Base-by-base conservation (phyloP, 2,329 filamentous ascomycete genomes). In the Cadophora sp. region DNA sequence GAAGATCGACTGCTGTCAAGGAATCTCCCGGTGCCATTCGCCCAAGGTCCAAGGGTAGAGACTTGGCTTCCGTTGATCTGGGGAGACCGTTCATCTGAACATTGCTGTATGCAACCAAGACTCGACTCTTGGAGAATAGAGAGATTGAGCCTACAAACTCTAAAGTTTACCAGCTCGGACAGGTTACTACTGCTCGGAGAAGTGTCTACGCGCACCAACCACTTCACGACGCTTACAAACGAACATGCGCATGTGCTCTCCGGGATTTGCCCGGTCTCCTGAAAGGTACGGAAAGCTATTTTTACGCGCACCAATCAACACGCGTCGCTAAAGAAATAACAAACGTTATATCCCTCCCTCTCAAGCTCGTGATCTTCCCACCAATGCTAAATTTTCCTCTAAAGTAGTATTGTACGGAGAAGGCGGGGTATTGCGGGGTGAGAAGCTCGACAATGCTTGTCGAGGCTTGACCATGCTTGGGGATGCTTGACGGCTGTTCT, bases 331-430 rank as follows among this genome's bases (percentile, higher is more conserved):
- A 50, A 50, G 16, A 24, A 14, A 62, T 43, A 22, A 40, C 26
- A 24, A 31, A 62, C 16, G 16, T 50, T 37, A 46, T 22, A 62
- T 27, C 27, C 8, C 26, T 9, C 14, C 22, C 22, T 50, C 26
- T 24, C 19, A 43, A 62, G 60, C 27, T 62, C n/a, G 60, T 24
- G 24, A 29, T 46, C n/a, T 62, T 62, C 43, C 26, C 60, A 62
- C 60, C 60, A 62, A 62, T 50, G 22, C 26, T 29, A 43, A 48
- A 22, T n/a, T 9, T 50, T 46, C 60, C n/a, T 19, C 60, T 26
- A 62, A 26, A 24, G 6, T 43, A 29, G 40, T 22, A 19, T 50
- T 62, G 4, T 50, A 40, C 29, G 60, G 60, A 43, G 60, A 62
- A 19, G 29, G 29, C n/a, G 56, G 56, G 56, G 37, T 48, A 22